phyloP scores from a whole-genome alignment of 768 basidiomycete genomes.

The Calocybe cyanea region DNA sequence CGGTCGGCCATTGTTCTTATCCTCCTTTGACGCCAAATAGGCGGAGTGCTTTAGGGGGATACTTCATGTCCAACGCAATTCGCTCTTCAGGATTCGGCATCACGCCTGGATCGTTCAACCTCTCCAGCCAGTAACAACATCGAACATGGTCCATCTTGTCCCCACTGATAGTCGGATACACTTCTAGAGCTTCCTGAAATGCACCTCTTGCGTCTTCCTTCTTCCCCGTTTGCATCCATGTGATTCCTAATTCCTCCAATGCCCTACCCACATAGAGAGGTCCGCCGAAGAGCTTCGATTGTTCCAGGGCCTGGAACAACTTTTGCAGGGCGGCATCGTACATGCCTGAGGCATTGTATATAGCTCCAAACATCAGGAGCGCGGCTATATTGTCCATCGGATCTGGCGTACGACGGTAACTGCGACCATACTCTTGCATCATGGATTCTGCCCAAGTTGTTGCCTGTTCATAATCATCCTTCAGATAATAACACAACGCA shows the following conservation, averaged over 20 bases:
- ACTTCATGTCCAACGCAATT: too few relatives aligned
- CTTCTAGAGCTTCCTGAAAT: background rate
- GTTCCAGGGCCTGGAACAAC: background rate
- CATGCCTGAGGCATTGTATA: background rate
- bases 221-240: slow-evolving; percentile 1
- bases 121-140: background rate
- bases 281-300: background rate
- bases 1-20: too few relatives aligned
- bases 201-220: background rate
- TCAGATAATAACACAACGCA: background rate
- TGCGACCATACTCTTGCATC: background rate
- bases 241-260: slow-evolving; percentile 1
- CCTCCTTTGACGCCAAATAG: too few relatives aligned
- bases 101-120: background rate
- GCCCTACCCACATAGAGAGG: background rate
- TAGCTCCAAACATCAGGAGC: background rate
- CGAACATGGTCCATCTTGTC: background rate
- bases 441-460: background rate
- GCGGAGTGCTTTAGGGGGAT: too few relatives aligned
- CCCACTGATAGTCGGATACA: background rate
- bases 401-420: too few relatives aligned
- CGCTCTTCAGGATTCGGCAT: too few relatives aligned
- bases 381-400: background rate
- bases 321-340: background rate
- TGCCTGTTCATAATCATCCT: slow-evolving; percentile 1